Percentiles rank a stretch among this genome's conserved stretches.
phyloP scores from a whole-genome alignment of 108 stramenopile species.

The Parietichytrium sp. region DNA sequence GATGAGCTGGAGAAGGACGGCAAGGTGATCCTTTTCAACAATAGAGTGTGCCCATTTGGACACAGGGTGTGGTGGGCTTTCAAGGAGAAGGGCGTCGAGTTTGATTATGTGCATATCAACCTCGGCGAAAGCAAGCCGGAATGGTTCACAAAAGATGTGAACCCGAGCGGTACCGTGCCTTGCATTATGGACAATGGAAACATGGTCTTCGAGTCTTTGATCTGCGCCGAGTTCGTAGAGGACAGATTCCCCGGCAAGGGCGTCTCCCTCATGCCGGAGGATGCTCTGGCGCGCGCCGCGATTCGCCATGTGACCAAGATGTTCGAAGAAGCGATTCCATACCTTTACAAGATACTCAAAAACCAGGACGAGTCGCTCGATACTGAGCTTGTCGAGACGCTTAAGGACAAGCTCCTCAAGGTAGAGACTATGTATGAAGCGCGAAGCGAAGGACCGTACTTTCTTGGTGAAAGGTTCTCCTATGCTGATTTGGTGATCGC shows the following conservation, averaged over 20 bases:
- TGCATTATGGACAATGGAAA: slow-evolving; percentile 14
- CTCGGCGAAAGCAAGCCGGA: slow-evolving; percentile 44
- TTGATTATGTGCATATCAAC: slow-evolving; percentile 30
- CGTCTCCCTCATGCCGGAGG: background rate
- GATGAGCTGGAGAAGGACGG: background rate
- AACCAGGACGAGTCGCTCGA: background rate
- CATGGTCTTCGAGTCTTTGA: slow-evolving; percentile 26
- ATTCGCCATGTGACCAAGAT: background rate
- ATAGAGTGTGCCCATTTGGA: slow-evolving; percentile 17
- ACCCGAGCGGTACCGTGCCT: slow-evolving; percentile 36
- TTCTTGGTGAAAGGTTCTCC: background rate
- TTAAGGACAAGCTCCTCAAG: background rate
- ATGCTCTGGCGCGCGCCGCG: background rate
- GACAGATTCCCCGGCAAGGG: background rate
- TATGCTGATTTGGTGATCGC: background rate
- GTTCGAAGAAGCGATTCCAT: background rate
- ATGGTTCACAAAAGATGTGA: background rate
- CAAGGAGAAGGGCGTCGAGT: background rate
- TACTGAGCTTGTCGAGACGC: background rate
- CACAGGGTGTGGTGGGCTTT: background rate
- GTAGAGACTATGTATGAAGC: background rate
- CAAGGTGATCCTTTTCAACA: background rate
- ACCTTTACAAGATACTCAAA: background rate
- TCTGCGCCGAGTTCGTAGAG: slow-evolving; percentile 35
- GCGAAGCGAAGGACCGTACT: background rate